Percentiles rank a stretch among this genome's conserved stretches.
These are phyloP conservation scores for Periconia digitata DNA, from an alignment of 2,329 filamentous ascomycete genomes.

Conservation along the genomic window DNA sequence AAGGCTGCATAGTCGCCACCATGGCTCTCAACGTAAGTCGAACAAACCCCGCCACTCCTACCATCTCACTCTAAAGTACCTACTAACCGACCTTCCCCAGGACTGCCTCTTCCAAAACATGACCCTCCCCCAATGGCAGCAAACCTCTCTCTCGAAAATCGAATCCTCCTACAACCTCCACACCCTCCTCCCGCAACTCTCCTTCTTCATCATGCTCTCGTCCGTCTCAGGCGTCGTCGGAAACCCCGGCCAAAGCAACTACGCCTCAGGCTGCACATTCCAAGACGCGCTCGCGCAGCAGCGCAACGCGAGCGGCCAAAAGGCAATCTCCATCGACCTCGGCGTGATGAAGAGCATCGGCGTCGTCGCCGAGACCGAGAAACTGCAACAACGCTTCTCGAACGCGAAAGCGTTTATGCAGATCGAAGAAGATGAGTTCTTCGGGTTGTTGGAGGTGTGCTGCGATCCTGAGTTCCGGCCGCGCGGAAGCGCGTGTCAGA, in stretches of 20 bases:
- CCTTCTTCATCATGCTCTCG: constrained; percentile 32
- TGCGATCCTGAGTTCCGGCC: constrained; percentile 11
- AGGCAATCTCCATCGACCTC: constrained; percentile 19
- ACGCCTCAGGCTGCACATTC: constrained; percentile 28
- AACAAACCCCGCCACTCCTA: not conserved
- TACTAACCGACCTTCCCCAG: constrained; percentile 2
- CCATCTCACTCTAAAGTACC: not conserved
- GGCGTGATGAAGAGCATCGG: constrained; percentile 18
- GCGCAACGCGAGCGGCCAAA: constrained; percentile 10
- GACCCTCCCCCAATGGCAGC: constrained; percentile 14
- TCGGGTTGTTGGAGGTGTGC: constrained; percentile 20
- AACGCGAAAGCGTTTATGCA: not conserved
- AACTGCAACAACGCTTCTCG: not conserved
- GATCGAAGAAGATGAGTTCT: constrained; percentile 17
- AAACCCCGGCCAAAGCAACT: constrained; percentile 24
- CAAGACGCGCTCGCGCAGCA: constrained; percentile 25
- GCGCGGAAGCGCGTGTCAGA: constrained; percentile 11
- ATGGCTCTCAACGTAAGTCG: constrained; percentile 18
- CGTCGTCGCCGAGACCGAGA: constrained; percentile 13
- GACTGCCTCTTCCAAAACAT: constrained; percentile 24
- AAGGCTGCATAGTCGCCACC: constrained; percentile 28
- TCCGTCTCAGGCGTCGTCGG: constrained; percentile 25
- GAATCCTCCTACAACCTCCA: constrained; percentile 37
- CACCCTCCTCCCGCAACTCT: constrained; percentile 14
- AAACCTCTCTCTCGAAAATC: constrained; percentile 30